Base-by-base conservation (phyloP, 768 basidiomycete genomes). In the Lentinula detonsa region DNA sequence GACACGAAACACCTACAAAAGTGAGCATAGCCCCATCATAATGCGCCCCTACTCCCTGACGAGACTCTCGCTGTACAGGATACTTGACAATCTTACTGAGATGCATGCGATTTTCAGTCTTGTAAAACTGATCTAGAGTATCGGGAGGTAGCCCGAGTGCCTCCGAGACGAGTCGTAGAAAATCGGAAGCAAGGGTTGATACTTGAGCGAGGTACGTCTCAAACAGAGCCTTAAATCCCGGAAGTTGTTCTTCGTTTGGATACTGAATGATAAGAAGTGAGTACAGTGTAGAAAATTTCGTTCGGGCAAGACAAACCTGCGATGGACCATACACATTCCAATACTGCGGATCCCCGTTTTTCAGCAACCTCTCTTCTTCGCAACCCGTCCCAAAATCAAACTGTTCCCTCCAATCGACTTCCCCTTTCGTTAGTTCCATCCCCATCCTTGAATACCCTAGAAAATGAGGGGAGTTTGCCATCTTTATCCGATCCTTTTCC, bases 401-500 rank as follows among this genome's bases (percentile, higher is more conserved):
- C 64, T 84, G 84, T 65, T 85, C 83, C 37, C 84, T 73, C 61
- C 75, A 72, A 65, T 85, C 84, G 1, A 72, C 72, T 57, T 71
- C 70, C 33, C 81, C 82, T 63, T 77, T 81, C 31, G 84, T 83
- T 56, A 76, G 67, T 65, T 85, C 83, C 0, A 73, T 69, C 9
- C 82, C 84, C 16, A 84, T 68, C 28, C 70, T 71, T 10, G 79
- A 77, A 65, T 85, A 85, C 0, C 83, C 84, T 60, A 84, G 69
- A 69, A 85, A 85, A 64, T 82, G 79, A 2, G 76, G 78, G 0
- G 77, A 81, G 63, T 84, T 79, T n/a, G 67, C 72, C 84, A 85
- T 84, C 4, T 69, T 49, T 34, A 84, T 73, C 48, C 68, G 68
- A 60, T 83, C 70, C 67, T 85, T 79, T 6, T 46, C 45, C 21